Conservation (phyloP, 2,329 filamentous ascomycete species). For the Botrytis galanthina region DNA sequence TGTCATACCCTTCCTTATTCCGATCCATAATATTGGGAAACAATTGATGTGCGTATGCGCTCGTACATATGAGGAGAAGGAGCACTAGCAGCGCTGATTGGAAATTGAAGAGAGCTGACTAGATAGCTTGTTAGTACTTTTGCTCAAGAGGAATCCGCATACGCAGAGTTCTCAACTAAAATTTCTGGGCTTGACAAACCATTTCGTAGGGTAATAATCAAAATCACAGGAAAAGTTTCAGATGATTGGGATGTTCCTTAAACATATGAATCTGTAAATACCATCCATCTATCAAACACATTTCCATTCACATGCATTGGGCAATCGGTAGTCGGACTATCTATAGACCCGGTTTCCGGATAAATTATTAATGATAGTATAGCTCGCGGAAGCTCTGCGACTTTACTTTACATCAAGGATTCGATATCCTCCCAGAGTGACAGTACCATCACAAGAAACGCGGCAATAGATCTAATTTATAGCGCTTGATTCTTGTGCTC, state of each 20-base stretch:
- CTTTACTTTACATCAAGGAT: neutral
- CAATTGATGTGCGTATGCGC: conserved; percentile 87
- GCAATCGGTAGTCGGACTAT: conserved; percentile 5
- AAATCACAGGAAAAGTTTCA: neutral
- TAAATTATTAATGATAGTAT: neutral
- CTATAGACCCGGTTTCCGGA: neutral
- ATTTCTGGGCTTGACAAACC: neutral
- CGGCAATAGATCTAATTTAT: neutral
- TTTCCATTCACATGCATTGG: conserved; percentile 20
- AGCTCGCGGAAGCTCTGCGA: neutral
- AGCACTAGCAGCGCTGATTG: conserved; percentile 93
- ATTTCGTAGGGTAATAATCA: neutral
- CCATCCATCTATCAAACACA: conserved; percentile 13
- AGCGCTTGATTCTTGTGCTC: neutral
- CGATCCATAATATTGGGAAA: conserved; percentile 87
- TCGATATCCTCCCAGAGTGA: neutral
- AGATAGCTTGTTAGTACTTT: conserved; percentile 20
- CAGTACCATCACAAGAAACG: neutral
- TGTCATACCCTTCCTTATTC: conserved; percentile 79
- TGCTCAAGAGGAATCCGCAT: too few relatives aligned
- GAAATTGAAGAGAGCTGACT: conserved; percentile 99
- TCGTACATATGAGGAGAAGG: conserved; percentile 93
- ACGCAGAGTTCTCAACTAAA: too few relatives aligned
- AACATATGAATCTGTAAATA: neutral
- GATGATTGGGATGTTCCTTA: neutral